Base-by-base conservation (phyloP, 2,329 filamentous ascomycete genomes). In the Lachnellula arida region DNA sequence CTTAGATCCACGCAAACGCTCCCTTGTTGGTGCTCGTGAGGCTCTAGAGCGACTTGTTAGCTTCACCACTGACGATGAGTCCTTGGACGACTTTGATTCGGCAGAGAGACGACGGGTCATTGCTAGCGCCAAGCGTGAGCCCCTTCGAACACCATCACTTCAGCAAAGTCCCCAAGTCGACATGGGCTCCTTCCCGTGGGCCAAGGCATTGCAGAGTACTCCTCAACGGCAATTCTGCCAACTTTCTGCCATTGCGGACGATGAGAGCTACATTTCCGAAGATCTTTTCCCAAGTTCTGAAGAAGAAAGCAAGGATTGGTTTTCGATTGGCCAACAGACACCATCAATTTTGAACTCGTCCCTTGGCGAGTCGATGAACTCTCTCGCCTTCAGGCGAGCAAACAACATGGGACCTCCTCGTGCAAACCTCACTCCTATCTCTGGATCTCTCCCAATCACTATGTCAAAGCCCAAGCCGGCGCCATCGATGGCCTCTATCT, bases 61-160 rank as follows among this genome's bases (percentile, higher is more conserved):
- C 74, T 99, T 97, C 79, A 97, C 94, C 58, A 96, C 89, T 19
- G 86, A 93, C 60, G 92, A 97, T 57, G 94, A 99, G 75, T 80
- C 81, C 34, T 80, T 96, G 50, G 93, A 97, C 70, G 94, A 97
- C 66, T 97, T 97, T 79, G 96, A 91, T 76, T 87, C 86, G 51
- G 86, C 87, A 60, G 88, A 94, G 62, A 86, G 85, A 64, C 84
- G 89, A 53, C 28, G 28, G 8, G 81, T 87, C 39, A 80, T 95
- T 59, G 84, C 90, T 56, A 91, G 90, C 57, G 89, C 91, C 74
- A 93, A 96, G 76, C 89, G 94, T 59, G 92, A 97, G 75, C 94
- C 94, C 54, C 85, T 99, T 37, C 90, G 94, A 58, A 99, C 94
- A 3, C 94, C 94, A 15, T 97, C 94, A 4, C 86, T 99, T 70